Conservation (phyloP, 345 rosid genomes). For the Cardiospermum halicacabum region DNA sequence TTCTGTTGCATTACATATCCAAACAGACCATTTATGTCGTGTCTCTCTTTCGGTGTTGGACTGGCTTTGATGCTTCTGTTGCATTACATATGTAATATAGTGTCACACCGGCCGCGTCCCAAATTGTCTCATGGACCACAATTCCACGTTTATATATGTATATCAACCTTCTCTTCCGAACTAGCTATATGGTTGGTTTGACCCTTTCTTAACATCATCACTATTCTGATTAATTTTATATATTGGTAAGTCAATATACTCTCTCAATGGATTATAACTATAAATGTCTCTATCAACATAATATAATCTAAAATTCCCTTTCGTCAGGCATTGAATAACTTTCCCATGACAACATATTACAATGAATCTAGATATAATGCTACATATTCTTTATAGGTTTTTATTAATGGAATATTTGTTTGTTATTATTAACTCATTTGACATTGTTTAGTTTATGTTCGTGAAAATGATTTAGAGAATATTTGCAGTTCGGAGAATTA, state of each 20-base stretch:
- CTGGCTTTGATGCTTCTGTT: background rate
- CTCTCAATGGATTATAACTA: constrained; percentile 11
- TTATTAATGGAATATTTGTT: too few species aligned
- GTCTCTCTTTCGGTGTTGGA: background rate
- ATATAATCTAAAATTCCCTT: constrained; percentile 15
- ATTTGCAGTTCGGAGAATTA: background rate
- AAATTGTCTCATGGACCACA: constrained; percentile 30
- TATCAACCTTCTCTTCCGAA: background rate
- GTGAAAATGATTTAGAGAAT: constrained; percentile 12
- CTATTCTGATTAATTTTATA: constrained; percentile 12
- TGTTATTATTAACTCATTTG: background rate
- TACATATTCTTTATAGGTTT: background rate
- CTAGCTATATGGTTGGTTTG: constrained; percentile 13
- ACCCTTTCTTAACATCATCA: constrained; percentile 15
- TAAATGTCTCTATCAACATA: constrained; percentile 23
- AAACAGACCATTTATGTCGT: too few species aligned
- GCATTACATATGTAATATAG: background rate
- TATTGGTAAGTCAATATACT: constrained; percentile 19
- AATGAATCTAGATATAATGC: too few species aligned
- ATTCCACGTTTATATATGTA: background rate
- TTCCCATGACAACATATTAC: constrained; percentile 11
- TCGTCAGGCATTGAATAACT: constrained; percentile 19
- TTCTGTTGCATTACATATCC: background rate
- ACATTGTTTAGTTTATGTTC: background rate
- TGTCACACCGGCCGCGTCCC: constrained; percentile 22